These are phyloP conservation scores for Mentha longifolia DNA, from an alignment of 257 asterid species.

Conservation along the genomic window DNA sequence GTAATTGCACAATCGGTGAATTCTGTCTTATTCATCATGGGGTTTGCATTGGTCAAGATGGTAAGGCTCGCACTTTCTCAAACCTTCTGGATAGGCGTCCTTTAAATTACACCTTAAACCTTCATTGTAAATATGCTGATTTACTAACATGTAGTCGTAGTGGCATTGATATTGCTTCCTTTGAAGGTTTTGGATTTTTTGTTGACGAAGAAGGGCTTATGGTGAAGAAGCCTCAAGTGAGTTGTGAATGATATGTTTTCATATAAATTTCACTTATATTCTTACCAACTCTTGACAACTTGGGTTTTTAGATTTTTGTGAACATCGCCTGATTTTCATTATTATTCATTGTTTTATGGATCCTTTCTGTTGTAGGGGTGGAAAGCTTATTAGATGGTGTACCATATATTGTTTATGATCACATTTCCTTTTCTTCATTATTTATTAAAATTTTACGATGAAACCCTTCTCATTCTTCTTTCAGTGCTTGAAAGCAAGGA, in stretches of 20 bases:
- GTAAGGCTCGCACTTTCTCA: constrained; percentile 43
- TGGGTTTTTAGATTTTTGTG: constrained; percentile 11
- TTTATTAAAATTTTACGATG: not conserved
- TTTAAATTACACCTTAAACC: not conserved
- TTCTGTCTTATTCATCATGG: constrained; percentile 79
- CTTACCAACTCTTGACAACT: constrained; percentile 19
- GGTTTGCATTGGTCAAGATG: constrained; percentile 95
- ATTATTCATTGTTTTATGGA: not conserved
- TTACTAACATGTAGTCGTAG: constrained; percentile 20
- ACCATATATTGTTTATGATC: constrained; percentile 7
- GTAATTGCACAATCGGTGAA: constrained; percentile 80
- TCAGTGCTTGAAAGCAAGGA: constrained; percentile 67
- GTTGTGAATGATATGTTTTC: constrained; percentile 32
- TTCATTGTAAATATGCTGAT: not conserved
- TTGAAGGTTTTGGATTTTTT: constrained; percentile 82
- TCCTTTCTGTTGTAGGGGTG: constrained; percentile 5
- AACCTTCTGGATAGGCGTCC: constrained; percentile 16
- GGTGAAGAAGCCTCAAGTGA: constrained; percentile 94
- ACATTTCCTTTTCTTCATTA: not conserved
- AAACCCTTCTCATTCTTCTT: constrained; percentile 16
- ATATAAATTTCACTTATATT: constrained; percentile 21
- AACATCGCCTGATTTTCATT: not conserved
- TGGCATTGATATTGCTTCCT: constrained; percentile 16
- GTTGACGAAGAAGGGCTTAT: constrained; percentile 69
- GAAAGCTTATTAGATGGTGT: not conserved